phyloP scores from a whole-genome alignment of 345 rosid genomes.

The Lagerstroemia speciosa region DNA sequence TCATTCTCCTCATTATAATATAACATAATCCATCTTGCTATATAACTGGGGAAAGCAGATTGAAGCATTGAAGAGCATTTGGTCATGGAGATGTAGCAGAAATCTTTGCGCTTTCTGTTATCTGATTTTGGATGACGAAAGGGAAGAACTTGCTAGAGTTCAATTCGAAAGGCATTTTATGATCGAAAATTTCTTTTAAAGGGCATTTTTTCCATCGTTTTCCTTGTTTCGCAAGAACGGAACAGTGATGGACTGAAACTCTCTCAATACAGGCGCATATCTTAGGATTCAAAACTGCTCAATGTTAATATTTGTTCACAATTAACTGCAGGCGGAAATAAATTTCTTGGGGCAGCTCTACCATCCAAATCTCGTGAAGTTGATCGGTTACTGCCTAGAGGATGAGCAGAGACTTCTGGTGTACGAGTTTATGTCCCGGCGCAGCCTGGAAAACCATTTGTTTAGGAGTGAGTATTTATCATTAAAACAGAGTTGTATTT shows the following conservation, averaged over 20 bases:
- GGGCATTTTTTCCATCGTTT: not conserved
- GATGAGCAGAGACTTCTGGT: conserved; percentile 89
- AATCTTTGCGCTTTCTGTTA: not conserved
- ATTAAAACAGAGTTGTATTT: not conserved
- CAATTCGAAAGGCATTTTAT: no score
- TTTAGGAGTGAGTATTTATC: conserved; percentile 43
- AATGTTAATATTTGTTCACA: not conserved
- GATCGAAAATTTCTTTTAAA: no score
- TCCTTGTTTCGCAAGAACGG: not conserved
- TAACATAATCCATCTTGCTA: not conserved
- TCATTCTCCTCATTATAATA: not conserved
- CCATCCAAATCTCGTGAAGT: conserved; percentile 78
- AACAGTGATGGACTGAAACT: not conserved
- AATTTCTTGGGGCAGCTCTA: conserved; percentile 73
- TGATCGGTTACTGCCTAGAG: conserved; percentile 89
- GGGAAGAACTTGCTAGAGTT: no score
- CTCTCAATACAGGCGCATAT: not conserved
- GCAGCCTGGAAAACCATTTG: conserved; percentile 90
- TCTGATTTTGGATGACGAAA: no score
- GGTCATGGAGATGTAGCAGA: not conserved
- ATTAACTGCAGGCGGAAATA: conserved; percentile 59
- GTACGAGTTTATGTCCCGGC: conserved; percentile 87
- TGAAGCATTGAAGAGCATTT: not conserved
- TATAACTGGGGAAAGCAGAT: not conserved
- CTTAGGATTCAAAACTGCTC: not conserved